phyloP scores from a whole-genome alignment of 2,329 filamentous ascomycete genomes.

The Colletotrichum horii region DNA sequence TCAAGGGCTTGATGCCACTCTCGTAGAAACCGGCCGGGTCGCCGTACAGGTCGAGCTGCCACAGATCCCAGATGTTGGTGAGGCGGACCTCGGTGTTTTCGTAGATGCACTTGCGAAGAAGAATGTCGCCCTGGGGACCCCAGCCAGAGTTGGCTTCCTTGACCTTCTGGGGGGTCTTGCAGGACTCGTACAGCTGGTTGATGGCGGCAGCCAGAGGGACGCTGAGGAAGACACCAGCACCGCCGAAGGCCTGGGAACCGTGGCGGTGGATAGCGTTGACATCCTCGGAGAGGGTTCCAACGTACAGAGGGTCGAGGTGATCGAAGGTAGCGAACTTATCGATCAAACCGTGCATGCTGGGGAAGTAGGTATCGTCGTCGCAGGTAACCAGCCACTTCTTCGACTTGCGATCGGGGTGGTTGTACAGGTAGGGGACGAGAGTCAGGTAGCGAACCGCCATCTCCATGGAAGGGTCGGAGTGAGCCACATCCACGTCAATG shows the following conservation, averaged over 20 bases:
- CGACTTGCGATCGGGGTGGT: slow-evolving; percentile 49
- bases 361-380: slow-evolving; percentile 71
- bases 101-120: slow-evolving; percentile 68
- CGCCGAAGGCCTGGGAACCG: slow-evolving; percentile 68
- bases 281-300: slow-evolving; percentile 68
- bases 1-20: slow-evolving; percentile 63
- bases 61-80: slow-evolving; percentile 61
- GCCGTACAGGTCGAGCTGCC: slow-evolving; percentile 65
- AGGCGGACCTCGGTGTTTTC: slow-evolving; percentile 65
- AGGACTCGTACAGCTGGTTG: slow-evolving; percentile 48
- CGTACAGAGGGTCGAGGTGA: slow-evolving; percentile 57
- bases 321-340: slow-evolving; percentile 58
- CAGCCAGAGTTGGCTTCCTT: slow-evolving; percentile 61
- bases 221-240: slow-evolving; percentile 67
- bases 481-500: slow-evolving; percentile 63
- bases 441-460: slow-evolving; percentile 66
- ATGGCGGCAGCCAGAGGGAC: slow-evolving; percentile 52
- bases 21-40: slow-evolving; percentile 71
- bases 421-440: slow-evolving; percentile 59
- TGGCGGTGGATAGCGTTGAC: slow-evolving; percentile 64
- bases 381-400: slow-evolving; percentile 68
- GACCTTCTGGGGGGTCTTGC: slow-evolving; percentile 55
- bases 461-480: slow-evolving; percentile 56
- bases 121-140: slow-evolving; percentile 65
- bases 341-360: slow-evolving; percentile 59